Evolutionary conservation across 305 asterid species (phyloP).

Genomic region (Plantago coronopus): DNA sequence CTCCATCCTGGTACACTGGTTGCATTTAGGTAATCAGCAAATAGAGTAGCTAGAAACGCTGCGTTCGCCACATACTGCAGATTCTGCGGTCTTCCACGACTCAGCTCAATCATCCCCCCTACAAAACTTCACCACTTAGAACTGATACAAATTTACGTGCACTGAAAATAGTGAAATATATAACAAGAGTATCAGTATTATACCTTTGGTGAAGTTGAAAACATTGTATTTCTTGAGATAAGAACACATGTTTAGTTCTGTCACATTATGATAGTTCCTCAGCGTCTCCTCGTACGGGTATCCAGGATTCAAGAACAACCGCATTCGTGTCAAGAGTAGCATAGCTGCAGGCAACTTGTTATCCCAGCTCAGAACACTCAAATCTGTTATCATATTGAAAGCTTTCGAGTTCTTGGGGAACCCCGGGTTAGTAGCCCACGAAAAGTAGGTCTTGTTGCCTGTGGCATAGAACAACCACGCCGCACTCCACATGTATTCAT

Average conservation of each 20-base stretch:
- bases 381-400: constrained; percentile 40
- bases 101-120: constrained; percentile 76
- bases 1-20: constrained; percentile 70
- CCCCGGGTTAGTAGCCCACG: constrained; percentile 48
- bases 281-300: constrained; percentile 86
- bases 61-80: constrained; percentile 81
- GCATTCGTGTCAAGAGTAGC: constrained; percentile 57
- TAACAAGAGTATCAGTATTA: neutral
- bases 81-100: constrained; percentile 52
- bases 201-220: constrained; percentile 73
- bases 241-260: constrained; percentile 77
- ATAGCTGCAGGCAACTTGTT: constrained; percentile 87
- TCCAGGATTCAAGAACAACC: constrained; percentile 74
- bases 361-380: constrained; percentile 83
- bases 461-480: constrained; percentile 87
- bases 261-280: constrained; percentile 52
- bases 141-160: neutral
- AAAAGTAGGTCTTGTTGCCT: constrained; percentile 51
- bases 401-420: constrained; percentile 42
- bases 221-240: constrained; percentile 53
- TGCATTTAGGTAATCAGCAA: constrained; percentile 68
- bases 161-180: neutral
- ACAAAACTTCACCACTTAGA: neutral
- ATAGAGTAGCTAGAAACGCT: constrained; percentile 71
- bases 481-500: constrained; percentile 80